Conservation (phyloP, 2,329 filamentous ascomycete genomes). For the Diatrype stigma region DNA sequence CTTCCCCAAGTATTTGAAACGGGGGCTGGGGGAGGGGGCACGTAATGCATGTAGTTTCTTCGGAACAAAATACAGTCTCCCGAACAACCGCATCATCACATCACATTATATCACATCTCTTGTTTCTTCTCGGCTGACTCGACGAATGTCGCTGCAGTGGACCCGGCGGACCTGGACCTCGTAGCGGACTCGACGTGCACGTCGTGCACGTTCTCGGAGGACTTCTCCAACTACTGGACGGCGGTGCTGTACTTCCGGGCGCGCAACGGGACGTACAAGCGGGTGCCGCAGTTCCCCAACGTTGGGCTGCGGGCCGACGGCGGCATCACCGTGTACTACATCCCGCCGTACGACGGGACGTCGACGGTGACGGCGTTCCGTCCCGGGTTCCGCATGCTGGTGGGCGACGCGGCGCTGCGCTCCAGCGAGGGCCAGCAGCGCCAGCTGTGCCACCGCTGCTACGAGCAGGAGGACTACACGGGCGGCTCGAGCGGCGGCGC, state of each 20-base stretch:
- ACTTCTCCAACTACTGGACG: slow-evolving; percentile 26
- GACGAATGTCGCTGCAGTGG: too few relatives aligned
- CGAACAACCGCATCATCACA: too few relatives aligned
- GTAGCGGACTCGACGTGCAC: slow-evolving; percentile 23
- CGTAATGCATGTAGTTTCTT: too few relatives aligned
- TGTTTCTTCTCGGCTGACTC: too few relatives aligned
- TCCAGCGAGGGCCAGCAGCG: slow-evolving; percentile 18
- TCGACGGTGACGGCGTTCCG: slow-evolving; percentile 38
- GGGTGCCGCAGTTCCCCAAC: slow-evolving; percentile 25
- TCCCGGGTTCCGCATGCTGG: slow-evolving; percentile 43
- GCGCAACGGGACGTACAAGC: slow-evolving; percentile 22
- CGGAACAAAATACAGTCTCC: too few relatives aligned
- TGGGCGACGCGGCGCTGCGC: slow-evolving; percentile 32
- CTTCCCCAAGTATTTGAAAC: too few relatives aligned
- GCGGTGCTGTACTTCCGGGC: slow-evolving; percentile 22
- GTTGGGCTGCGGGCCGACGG: slow-evolving; percentile 21
- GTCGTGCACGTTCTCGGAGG: slow-evolving; percentile 21
- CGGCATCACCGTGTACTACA: slow-evolving; percentile 28
- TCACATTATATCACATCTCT: too few relatives aligned
- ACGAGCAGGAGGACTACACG: slow-evolving; percentile 11
- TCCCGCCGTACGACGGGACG: slow-evolving; percentile 28
- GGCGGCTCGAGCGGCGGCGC: slow-evolving; percentile 26
- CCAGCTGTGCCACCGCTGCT: slow-evolving; percentile 35
- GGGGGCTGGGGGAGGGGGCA: too few relatives aligned
- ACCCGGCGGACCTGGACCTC: slow-evolving; percentile 17